Evolutionary conservation across 306 rosid genomes (phyloP).

Genomic region (Herpetospermum pedunculosum): DNA sequence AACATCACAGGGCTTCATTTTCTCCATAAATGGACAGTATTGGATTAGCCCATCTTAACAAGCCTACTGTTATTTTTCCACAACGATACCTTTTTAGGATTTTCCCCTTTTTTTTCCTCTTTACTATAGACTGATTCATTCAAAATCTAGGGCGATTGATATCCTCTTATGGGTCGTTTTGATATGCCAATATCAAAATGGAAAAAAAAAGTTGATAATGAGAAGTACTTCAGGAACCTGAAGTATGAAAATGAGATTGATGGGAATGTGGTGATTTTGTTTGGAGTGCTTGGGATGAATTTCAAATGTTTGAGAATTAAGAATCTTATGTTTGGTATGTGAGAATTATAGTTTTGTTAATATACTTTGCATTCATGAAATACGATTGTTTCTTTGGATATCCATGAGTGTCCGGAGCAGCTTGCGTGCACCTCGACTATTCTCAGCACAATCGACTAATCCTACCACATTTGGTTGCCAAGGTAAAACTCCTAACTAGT

Average conservation of each 20-base stretch:
- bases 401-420: too few species aligned
- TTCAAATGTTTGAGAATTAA: background rate
- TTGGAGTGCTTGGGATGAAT: background rate
- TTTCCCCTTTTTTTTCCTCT: background rate
- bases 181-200: background rate
- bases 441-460: too few species aligned
- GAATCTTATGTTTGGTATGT: background rate
- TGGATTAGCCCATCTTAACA: background rate
- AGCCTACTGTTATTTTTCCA: background rate
- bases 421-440: too few species aligned
- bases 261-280: background rate
- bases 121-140: background rate
- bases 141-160: background rate
- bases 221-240: background rate
- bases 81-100: background rate
- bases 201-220: background rate
- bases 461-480: too few species aligned
- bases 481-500: too few species aligned
- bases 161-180: background rate
- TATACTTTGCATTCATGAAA: background rate
- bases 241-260: background rate
- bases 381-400: too few species aligned
- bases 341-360: background rate
- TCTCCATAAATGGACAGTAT: background rate
- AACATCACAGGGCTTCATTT: background rate